Evolutionary conservation across 768 basidiomycete genomes (phyloP).

Genomic region (Russula ochroleuca): DNA sequence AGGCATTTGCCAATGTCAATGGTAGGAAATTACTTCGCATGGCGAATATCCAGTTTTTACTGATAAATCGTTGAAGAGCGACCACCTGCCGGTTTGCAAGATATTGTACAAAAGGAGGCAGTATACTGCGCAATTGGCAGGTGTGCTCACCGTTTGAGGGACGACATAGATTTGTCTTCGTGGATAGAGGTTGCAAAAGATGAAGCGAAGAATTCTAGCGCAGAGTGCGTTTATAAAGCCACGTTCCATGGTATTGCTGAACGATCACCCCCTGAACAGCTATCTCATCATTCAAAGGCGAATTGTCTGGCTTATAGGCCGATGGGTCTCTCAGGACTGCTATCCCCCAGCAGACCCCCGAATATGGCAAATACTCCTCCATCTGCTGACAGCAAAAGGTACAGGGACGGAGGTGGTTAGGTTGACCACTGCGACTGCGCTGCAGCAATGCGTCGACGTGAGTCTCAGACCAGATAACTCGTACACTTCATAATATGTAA

Average conservation of each 20-base stretch:
- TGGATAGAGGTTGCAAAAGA: slow-evolving; percentile 58
- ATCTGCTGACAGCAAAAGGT: slow-evolving; percentile 66
- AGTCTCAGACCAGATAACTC: slow-evolving; percentile 33
- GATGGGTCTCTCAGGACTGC: slow-evolving; percentile 74
- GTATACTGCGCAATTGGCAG: slow-evolving; percentile 88
- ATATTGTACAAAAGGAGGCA: slow-evolving; percentile 76
- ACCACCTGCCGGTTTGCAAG: slow-evolving; percentile 51
- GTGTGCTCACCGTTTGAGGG: slow-evolving; percentile 60
- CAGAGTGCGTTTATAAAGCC: slow-evolving; percentile 43
- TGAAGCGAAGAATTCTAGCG: slow-evolving; percentile 58
- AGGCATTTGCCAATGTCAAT: slow-evolving; percentile 56
- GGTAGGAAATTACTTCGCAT: slow-evolving; percentile 43
- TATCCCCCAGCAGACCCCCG: slow-evolving; percentile 53
- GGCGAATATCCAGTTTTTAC: not conserved
- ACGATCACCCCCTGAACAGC: slow-evolving; percentile 39
- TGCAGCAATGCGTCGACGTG: slow-evolving; percentile 84
- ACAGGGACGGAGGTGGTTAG: slow-evolving; percentile 83
- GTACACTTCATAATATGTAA: not conserved
- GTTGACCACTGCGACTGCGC: slow-evolving; percentile 73
- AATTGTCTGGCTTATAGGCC: slow-evolving; percentile 91
- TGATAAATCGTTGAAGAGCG: slow-evolving; percentile 32
- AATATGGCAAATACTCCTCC: slow-evolving; percentile 78
- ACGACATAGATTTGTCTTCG: slow-evolving; percentile 58
- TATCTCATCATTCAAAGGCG: slow-evolving; percentile 92
- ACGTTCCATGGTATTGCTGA: not conserved